Evolutionary conservation across 306 rosid genomes (phyloP), one percentile per base, ranked within the genome.

Genomic region (Gastrolobium villosum): DNA sequence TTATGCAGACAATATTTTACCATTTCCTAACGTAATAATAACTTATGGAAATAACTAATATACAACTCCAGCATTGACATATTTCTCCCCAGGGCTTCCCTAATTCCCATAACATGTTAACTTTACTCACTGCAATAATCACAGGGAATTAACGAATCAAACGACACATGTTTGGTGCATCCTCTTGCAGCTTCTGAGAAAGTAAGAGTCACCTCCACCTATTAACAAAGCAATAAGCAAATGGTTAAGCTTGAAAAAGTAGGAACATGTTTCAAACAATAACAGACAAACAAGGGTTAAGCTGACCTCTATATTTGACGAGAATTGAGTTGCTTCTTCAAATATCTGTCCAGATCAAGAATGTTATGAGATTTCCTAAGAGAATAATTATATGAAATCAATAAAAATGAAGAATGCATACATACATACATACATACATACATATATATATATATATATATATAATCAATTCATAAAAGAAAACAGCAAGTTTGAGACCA

Each of bases 161-260:
- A 86, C 39, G 98, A 92, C 62, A 93, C 74, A 50, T 83, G 63
- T 82, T 83, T 93, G 76, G 86, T 90, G 90, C 99, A 93, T 77
- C 99, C 99, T 75, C 85, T 83, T 7, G 86, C 90, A 65, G 98
- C 97, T 91, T 95, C 98, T 13, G 86, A 61, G 79, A 95, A 95
- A 57, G 94, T 86, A 71, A 95, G 97, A 28, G 86, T 72, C 76
- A 90, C 64, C 75, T 87, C 94, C 66, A 86, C 94, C 99, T 95
- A 75, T 49, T 70, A 78, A 30, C 54, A 83, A 79, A 76, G 74
- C 78, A 86, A 48, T 35, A 26, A 28, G 76, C 35, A 49, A 77
- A 74, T 48, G 68, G 39, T 74, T 81, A 40, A 53, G 72, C 75
- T 79, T 63, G 48, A 70, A 72, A 81, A 72, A 54, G 20, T 44